Evolutionary conservation across 2,329 filamentous ascomycete species (phyloP).

Genomic region (Pseudomassariella vexata): DNA sequence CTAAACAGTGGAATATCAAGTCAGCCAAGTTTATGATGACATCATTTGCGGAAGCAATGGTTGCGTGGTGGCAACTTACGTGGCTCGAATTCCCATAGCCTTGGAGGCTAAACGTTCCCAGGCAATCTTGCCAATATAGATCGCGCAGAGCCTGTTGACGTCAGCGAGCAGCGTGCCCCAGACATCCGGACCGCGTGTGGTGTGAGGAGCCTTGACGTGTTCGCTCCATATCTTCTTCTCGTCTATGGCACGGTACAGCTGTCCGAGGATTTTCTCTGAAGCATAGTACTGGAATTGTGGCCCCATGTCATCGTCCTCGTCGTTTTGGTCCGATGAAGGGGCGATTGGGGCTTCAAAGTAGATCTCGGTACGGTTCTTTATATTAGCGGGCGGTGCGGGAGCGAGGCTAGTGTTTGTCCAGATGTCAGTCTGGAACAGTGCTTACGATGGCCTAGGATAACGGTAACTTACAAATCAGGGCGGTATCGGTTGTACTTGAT

Average conservation of each 20-base stretch:
- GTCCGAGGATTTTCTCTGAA: constrained; percentile 63
- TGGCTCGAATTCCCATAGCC: constrained; percentile 37
- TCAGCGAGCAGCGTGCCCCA: constrained; percentile 35
- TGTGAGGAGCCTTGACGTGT: no score
- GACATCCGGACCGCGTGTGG: constrained; percentile 29
- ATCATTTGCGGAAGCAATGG: no score
- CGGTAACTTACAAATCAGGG: constrained; percentile 52
- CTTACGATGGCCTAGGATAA: no score
- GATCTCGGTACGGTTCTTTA: constrained; percentile 40
- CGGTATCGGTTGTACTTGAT: constrained; percentile 28
- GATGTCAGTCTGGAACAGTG: no score
- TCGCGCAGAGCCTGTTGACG: constrained; percentile 20
- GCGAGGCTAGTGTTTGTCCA: constrained; percentile 32
- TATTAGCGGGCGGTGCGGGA: constrained; percentile 35
- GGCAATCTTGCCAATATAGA: constrained; percentile 20
- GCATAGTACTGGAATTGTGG: constrained; percentile 53
- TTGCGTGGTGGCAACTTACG: constrained; percentile 35
- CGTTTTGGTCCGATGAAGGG: constrained; percentile 31
- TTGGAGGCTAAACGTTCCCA: constrained; percentile 29
- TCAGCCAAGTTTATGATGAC: neutral
- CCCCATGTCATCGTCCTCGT: constrained; percentile 39
- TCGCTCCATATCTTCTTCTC: constrained; percentile 60
- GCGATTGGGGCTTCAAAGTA: constrained; percentile 26
- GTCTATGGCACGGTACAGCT: constrained; percentile 67
- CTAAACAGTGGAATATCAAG: constrained; percentile 24